A percentile compares a stretch with the other conserved stretches of the same genome.
These are phyloP conservation scores for Talaromyces liani DNA, from an alignment of 495 filamentous ascomycete genomes.

Conservation along the genomic window DNA sequence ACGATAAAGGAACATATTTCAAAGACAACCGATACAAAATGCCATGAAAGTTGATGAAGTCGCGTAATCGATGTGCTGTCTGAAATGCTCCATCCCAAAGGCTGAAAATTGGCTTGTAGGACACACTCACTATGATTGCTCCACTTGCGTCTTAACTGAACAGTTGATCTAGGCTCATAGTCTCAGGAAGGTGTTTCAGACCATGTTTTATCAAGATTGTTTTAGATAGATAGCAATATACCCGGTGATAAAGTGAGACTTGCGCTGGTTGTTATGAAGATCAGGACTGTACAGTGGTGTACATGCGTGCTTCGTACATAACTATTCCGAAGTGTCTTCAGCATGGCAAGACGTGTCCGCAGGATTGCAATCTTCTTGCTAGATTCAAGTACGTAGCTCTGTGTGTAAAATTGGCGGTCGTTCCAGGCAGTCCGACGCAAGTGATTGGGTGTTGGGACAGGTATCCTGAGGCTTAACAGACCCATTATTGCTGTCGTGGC, in stretches of 20 bases:
- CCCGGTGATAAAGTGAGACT: not conserved
- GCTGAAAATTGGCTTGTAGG: not conserved
- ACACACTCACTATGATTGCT: not conserved
- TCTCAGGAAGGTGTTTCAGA: not conserved
- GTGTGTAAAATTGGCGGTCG: not conserved
- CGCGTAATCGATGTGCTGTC: not conserved
- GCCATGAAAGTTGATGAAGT: too few relatives aligned
- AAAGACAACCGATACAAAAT: too few relatives aligned
- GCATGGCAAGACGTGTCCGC: not conserved
- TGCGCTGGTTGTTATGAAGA: not conserved
- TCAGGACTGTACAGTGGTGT: not conserved
- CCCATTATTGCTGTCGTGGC: constrained; percentile 1
- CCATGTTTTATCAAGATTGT: not conserved
- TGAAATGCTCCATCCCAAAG: not conserved
- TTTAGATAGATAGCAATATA: not conserved
- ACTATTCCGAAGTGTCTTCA: not conserved
- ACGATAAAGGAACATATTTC: not conserved
- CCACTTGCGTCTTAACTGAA: not conserved
- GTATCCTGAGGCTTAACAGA: not conserved
- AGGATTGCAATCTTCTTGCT: not conserved
- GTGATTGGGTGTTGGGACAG: not conserved
- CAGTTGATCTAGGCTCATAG: not conserved
- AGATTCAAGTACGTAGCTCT: not conserved
- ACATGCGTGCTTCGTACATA: not conserved
- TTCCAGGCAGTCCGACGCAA: not conserved